Percentiles rank a stretch among this genome's conserved stretches.
Evolutionary conservation across 208 protist species (phyloP).

Genomic region (Acanthamoeba rhysodes): DNA sequence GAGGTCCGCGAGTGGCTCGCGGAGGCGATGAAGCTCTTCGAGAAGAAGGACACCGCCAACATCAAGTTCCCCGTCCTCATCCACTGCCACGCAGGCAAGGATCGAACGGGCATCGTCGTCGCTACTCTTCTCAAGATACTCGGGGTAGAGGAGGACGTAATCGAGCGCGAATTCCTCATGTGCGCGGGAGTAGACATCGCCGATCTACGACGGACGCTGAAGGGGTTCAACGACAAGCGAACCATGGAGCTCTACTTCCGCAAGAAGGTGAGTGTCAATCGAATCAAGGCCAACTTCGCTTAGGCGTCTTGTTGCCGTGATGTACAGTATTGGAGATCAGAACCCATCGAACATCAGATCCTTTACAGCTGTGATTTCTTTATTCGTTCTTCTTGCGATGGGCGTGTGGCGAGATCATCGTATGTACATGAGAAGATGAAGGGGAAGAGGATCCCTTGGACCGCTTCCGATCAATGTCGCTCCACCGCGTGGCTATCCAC

Average conservation of each 20-base stretch:
- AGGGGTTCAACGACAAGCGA: constrained; percentile 48
- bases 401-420: no score
- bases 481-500: not conserved
- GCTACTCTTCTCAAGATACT: constrained; percentile 56
- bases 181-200: constrained; percentile 11
- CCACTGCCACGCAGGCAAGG: constrained; percentile 37
- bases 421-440: no score
- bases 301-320: not conserved
- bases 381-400: no score
- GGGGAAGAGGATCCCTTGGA: no score
- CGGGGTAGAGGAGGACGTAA: constrained; percentile 17
- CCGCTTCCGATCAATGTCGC: not conserved
- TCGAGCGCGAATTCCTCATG: constrained; percentile 31
- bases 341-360: not conserved
- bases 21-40: constrained; percentile 7
- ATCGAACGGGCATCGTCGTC: constrained; percentile 54
- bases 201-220: constrained; percentile 21
- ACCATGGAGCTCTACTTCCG: constrained; percentile 67
- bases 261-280: constrained; percentile 49
- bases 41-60: not conserved
- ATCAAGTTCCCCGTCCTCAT: constrained; percentile 53
- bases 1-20: constrained; percentile 63
- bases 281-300: constrained; percentile 33
- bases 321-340: not conserved
- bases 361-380: not conserved